Evolutionary conservation across 2,329 filamentous ascomycete species (phyloP).

Genomic region (Fusarium acutatum): DNA sequence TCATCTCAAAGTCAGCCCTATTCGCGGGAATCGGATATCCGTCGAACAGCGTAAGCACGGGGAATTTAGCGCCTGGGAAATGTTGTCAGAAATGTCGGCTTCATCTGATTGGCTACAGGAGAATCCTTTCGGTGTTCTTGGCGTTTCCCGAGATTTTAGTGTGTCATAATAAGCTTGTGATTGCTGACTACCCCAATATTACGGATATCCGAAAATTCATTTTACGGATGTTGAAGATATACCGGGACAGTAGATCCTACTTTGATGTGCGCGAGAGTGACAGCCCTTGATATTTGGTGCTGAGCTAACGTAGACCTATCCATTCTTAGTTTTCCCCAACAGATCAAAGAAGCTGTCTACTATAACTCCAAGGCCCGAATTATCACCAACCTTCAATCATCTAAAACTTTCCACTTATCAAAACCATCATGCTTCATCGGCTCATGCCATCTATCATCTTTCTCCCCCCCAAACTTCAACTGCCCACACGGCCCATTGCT

Average conservation of each 20-base stretch:
- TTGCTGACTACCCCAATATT: background rate
- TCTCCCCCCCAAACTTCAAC: background rate
- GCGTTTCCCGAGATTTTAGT: background rate
- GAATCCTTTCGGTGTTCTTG: background rate
- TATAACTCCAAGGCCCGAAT: too few relatives aligned
- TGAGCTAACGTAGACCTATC: background rate
- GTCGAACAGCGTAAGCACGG: background rate
- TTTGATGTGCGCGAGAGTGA: background rate
- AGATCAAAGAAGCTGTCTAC: too few relatives aligned
- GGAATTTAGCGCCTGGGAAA: rapidly evolving
- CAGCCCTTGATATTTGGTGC: rapidly evolving
- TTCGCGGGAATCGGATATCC: slow-evolving; percentile 14
- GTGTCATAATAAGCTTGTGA: background rate
- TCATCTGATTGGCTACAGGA: background rate
- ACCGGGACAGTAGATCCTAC: background rate
- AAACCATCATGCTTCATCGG: background rate
- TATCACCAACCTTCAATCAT: too few relatives aligned
- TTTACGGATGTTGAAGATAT: too few relatives aligned
- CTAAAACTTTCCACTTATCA: background rate
- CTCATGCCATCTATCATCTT: background rate
- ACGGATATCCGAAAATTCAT: background rate
- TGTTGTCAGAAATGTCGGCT: background rate
- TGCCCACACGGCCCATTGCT: background rate
- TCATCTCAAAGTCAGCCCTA: background rate
- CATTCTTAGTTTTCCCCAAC: background rate